Evolutionary conservation across 768 basidiomycete species (phyloP).

Genomic region (Phanerochaete carnosa): DNA sequence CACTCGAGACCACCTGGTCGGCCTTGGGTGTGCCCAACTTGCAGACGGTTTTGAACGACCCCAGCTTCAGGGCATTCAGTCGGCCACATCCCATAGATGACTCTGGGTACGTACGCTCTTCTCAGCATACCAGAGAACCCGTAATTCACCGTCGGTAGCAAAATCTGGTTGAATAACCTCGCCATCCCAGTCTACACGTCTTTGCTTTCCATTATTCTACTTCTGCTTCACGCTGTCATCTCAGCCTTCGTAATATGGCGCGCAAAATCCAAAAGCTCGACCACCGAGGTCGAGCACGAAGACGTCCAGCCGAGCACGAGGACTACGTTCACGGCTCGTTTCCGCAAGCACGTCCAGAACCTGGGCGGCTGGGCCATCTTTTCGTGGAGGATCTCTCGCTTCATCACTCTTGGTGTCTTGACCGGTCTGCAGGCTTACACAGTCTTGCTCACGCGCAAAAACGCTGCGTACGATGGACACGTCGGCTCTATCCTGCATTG

Average conservation of each 20-base stretch:
- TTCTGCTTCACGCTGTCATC: neutral
- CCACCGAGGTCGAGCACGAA: neutral
- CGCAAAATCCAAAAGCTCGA: neutral
- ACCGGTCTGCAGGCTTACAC: conserved; percentile 33
- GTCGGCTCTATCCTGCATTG: conserved; percentile 12
- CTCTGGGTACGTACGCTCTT: neutral
- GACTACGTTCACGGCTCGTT: neutral
- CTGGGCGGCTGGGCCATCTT: conserved; percentile 34
- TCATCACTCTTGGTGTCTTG: conserved; percentile 28
- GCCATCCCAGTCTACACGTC: conserved; percentile 11
- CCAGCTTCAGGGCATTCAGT: neutral
- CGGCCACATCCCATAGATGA: neutral
- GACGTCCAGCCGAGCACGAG: neutral
- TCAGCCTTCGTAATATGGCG: neutral
- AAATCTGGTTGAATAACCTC: conserved; percentile 3
- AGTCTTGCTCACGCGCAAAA: conserved; percentile 10
- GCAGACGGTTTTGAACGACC: conserved; percentile 2
- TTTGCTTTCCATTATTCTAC: neutral
- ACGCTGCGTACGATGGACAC: conserved; percentile 21
- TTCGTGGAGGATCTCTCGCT: conserved; percentile 28
- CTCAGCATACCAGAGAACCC: neutral
- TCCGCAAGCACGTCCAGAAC: conserved; percentile 26
- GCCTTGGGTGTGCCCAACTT: neutral
- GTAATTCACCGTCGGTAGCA: neutral
- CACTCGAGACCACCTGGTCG: neutral